phyloP scores from a whole-genome alignment of 2,329 filamentous ascomycete species.

The Graphiopsis chlorocephala region DNA sequence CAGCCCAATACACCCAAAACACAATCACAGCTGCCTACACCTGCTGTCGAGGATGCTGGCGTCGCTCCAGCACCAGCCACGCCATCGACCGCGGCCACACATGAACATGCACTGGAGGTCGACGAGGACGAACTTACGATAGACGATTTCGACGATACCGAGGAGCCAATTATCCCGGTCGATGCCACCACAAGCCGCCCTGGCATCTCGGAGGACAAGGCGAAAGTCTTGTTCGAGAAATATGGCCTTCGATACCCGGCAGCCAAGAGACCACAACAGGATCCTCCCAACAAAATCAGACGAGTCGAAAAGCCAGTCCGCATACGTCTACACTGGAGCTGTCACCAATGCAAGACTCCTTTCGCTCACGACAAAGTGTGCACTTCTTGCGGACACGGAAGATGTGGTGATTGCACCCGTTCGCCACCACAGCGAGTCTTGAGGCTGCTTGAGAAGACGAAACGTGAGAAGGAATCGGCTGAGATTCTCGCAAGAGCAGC shows the following conservation, averaged over 20 bases:
- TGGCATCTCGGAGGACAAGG: slow-evolving; percentile 25
- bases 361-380: slow-evolving; percentile 75
- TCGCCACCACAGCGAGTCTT: slow-evolving; percentile 66
- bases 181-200: slow-evolving; percentile 12
- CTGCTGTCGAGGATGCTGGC: slow-evolving; percentile 4
- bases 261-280: slow-evolving; percentile 17
- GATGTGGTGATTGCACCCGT: slow-evolving; percentile 77
- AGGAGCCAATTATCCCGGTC: slow-evolving; percentile 24
- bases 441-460: slow-evolving; percentile 51
- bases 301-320: slow-evolving; percentile 62
- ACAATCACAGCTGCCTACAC: not conserved
- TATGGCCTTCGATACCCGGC: slow-evolving; percentile 39
- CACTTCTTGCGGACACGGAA: slow-evolving; percentile 70
- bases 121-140: slow-evolving; percentile 19
- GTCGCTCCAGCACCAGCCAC: slow-evolving; percentile 4
- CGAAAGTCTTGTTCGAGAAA: slow-evolving; percentile 41
- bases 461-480: slow-evolving; percentile 39
- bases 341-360: slow-evolving; percentile 73
- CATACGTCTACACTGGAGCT: slow-evolving; percentile 74
- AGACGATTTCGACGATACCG: slow-evolving; percentile 20
- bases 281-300: slow-evolving; percentile 27
- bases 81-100: slow-evolving; percentile 7
- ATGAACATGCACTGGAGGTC: slow-evolving; percentile 20
- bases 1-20: not conserved
- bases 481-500: not conserved